Conservation (phyloP, 108 stramenopile species). For the Pseudonitzschia multistriata region DNA sequence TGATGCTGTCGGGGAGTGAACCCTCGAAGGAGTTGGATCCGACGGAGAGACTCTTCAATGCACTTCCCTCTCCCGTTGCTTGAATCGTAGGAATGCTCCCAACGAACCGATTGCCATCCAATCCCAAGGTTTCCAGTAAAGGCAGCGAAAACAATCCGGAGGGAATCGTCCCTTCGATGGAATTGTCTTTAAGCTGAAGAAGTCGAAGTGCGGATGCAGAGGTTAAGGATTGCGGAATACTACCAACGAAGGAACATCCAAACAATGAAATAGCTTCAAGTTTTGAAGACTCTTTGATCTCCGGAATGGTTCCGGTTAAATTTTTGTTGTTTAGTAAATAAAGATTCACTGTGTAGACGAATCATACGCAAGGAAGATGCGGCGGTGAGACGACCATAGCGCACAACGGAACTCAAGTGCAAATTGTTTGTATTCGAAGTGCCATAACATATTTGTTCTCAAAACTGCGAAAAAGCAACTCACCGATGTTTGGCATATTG, state of each 20-base stretch:
- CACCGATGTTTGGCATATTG: conserved; percentile 37
- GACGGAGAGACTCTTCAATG: background rate
- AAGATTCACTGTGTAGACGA: background rate
- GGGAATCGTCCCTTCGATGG: conserved; percentile 58
- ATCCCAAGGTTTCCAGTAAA: conserved; percentile 1
- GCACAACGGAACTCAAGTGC: background rate
- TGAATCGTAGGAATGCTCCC: background rate
- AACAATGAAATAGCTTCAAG: background rate
- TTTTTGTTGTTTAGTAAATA: conserved; percentile 1
- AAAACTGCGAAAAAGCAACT: conserved; percentile 31
- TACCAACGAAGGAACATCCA: conserved; percentile 26
- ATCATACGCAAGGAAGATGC: background rate
- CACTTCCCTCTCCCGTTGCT: background rate
- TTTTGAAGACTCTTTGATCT: background rate
- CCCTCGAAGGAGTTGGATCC: conserved; percentile 1
- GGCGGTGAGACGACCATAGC: background rate
- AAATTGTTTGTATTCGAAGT: background rate
- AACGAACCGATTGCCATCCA: background rate
- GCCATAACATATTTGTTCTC: too few relatives aligned
- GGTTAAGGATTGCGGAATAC: conserved; percentile 29
- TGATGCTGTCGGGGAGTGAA: conserved; percentile 2
- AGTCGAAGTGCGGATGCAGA: conserved; percentile 31
- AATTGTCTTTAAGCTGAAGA: conserved; percentile 58
- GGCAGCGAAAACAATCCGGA: conserved; percentile 16
- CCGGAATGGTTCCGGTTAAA: conserved; percentile 3